Evolutionary conservation across 129 eudicot species (phyloP).

Genomic region (Flaveria bidentis): DNA sequence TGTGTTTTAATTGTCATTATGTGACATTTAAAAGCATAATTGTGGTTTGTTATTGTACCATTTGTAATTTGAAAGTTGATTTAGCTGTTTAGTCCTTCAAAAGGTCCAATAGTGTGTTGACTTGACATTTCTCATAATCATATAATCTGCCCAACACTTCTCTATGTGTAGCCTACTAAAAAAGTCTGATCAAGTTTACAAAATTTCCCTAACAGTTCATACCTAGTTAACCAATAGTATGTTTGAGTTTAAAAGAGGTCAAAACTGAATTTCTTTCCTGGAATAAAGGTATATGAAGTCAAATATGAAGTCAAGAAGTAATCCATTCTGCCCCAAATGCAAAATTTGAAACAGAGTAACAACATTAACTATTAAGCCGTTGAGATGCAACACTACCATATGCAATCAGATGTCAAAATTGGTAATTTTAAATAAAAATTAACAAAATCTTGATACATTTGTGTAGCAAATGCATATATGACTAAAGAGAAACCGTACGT

Average conservation of each 20-base stretch:
- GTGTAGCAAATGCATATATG: slow-evolving; percentile 17
- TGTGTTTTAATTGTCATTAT: background rate
- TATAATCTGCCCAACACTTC: slow-evolving; percentile 4
- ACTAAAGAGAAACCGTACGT: slow-evolving; percentile 66
- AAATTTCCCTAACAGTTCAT: background rate
- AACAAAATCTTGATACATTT: background rate
- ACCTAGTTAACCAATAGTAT: slow-evolving; percentile 7
- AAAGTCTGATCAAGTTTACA: background rate
- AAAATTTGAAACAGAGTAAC: background rate
- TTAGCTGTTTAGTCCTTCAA: background rate
- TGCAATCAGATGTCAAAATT: background rate
- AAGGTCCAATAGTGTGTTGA: background rate
- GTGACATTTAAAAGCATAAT: background rate
- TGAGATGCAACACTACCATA: background rate
- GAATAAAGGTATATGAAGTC: background rate
- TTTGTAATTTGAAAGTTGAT: background rate
- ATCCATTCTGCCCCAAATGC: slow-evolving; percentile 3
- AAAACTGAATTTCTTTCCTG: slow-evolving; percentile 5
- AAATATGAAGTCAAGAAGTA: background rate
- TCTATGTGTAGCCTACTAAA: background rate
- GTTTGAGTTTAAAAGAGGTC: slow-evolving; percentile 16
- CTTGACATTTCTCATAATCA: background rate
- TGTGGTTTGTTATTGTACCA: background rate
- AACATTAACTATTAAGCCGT: background rate
- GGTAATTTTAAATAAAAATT: slow-evolving; percentile 16